Evolutionary conservation across 306 rosid genomes (phyloP).

Genomic region (Castanopsis chinensis): DNA sequence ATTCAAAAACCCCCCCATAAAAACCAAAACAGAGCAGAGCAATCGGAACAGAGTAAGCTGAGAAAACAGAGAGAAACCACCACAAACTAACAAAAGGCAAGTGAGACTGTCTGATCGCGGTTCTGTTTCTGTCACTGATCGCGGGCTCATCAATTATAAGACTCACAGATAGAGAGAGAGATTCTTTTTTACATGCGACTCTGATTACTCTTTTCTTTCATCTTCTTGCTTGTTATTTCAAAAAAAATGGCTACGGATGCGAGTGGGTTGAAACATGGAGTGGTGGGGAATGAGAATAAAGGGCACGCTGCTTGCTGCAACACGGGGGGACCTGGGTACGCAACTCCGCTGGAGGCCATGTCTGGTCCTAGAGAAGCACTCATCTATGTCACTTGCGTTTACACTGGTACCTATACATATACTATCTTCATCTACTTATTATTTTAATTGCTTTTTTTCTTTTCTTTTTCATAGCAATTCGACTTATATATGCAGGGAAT

Average conservation of each 20-base stretch:
- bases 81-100: not conserved
- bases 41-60: conserved; percentile 1
- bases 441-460: not conserved
- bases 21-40: not conserved
- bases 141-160: too few relatives aligned
- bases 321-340: conserved; percentile 89
- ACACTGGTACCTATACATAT: conserved; percentile 47
- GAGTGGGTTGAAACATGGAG: conserved; percentile 4
- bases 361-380: conserved; percentile 79
- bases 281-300: conserved; percentile 20
- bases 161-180: too few relatives aligned
- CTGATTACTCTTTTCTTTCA: not conserved
- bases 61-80: not conserved
- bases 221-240: not conserved
- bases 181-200: too few relatives aligned
- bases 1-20: not conserved
- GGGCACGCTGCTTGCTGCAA: conserved; percentile 42
- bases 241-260: conserved; percentile 36
- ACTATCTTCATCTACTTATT: not conserved
- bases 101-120: not conserved
- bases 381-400: conserved; percentile 73
- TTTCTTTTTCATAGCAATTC: not conserved
- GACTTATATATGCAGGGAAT: not conserved
- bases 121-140: not conserved
- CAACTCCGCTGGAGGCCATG: conserved; percentile 77